Base-by-base conservation (phyloP, 345 rosid species). In the Angophora floribunda region DNA sequence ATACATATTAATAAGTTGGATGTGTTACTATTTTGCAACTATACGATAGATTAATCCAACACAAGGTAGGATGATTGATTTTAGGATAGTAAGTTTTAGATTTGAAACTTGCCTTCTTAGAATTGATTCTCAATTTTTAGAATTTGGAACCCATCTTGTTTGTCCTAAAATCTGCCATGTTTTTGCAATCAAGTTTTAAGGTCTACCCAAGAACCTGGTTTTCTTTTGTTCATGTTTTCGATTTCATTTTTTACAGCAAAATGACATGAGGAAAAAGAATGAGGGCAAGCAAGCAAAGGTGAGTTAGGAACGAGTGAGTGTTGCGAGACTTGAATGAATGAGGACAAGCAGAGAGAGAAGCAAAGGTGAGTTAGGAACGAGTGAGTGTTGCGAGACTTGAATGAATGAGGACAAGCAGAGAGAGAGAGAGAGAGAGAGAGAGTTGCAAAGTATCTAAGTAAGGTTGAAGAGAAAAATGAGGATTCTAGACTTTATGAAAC, bases 381-480 rank as follows among this genome's bases (percentile, higher is more conserved):
- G 61, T 0, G 28, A 55, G 28, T 26, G 28, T 55, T 55, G 61
- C 21, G 61, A 55, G 2, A 12, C 22, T 55, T 3, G 1, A 55
- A 22, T 11, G 2, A 55, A 55, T 0, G 0, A 55, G 26, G 61
- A 28, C 12, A 55, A 55, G 61, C 22, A 22, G 12, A 36, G 41
- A 36, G 41, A 36, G 0, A 55, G 12, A 11, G 0, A 55, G 61
- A 55, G 22, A 55, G 61, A 22, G 22, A 55, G 61, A 55, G 28
- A 55, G 28, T 55, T 5, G 0, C 6, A 2, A 55, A 55, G 12
- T 55, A 26, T 55, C 1, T 55, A 0, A 55, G 6, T 5, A 1
- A 55, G 8, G 28, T 55, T 55, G 12, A 22, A 55, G 12, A 22
- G 28, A n/a, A 55, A 28, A 55, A 5, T 55, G 9, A 3, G 11